Conservation (phyloP, 805 yeast species). For the Metschnikowia hibisci region DNA sequence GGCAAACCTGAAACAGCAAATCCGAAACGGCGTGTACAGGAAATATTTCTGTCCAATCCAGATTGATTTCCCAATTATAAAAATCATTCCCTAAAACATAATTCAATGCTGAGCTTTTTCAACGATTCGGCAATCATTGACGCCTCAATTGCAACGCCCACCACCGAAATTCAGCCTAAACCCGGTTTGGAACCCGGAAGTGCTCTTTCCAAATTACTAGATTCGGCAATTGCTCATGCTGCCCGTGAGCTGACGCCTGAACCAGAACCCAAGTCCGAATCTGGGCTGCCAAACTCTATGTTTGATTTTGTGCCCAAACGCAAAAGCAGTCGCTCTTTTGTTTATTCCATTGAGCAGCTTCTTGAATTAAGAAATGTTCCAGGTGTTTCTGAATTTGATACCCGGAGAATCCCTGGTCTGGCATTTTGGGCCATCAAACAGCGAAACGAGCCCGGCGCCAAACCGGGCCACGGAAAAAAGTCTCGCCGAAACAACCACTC, state of each 20-base stretch:
- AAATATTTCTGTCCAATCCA: background rate
- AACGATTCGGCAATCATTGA: conserved; percentile 19
- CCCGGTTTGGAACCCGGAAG: conserved; percentile 27
- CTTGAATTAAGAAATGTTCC: conserved; percentile 35
- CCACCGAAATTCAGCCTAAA: background rate
- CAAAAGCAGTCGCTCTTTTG: conserved; percentile 13
- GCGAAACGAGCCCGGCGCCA: conserved; percentile 4
- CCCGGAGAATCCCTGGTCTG: conserved; percentile 40
- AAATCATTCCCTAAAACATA: background rate
- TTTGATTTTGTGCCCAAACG: conserved; percentile 10
- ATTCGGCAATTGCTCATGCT: conserved; percentile 46
- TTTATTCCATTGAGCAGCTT: conserved; percentile 29
- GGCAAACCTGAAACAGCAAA: background rate
- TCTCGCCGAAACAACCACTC: conserved; percentile 15
- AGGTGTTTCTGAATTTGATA: conserved; percentile 26
- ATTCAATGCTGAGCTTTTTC: conserved; percentile 6
- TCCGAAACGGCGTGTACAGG: too few species aligned
- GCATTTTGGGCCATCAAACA: conserved; percentile 46
- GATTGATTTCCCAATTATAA: background rate
- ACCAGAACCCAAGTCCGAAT: conserved; percentile 14
- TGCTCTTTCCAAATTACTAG: conserved; percentile 40
- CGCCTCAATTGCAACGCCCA: conserved; percentile 11
- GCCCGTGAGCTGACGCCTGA: conserved; percentile 43
- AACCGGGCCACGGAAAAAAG: conserved; percentile 13
- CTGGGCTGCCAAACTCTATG: conserved; percentile 8